phyloP scores from a whole-genome alignment of 2,329 filamentous ascomycete species.

The Penicillium expansum region DNA sequence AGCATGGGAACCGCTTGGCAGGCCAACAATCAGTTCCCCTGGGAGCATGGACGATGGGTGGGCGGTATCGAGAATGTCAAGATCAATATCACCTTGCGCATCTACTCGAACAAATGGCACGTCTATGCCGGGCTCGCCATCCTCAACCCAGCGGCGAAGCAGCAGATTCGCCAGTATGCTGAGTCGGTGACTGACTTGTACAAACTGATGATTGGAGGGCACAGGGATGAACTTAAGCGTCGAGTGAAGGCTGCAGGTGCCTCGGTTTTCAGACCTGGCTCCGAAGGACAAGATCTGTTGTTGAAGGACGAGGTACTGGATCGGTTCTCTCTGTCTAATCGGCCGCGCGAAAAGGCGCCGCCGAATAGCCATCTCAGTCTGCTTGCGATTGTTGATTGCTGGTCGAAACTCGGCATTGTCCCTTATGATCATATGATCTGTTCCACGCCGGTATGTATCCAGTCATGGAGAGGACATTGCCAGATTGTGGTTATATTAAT shows the following conservation, averaged over 20 bases:
- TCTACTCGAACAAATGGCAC: constrained; percentile 99
- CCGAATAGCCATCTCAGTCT: constrained; percentile 88
- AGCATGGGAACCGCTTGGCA: constrained; percentile 98
- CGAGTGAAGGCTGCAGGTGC: constrained; percentile 78
- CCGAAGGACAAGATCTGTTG: constrained; percentile 62
- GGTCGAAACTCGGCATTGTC: constrained; percentile 88
- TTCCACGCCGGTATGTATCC: constrained; percentile 70
- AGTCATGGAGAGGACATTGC: neutral
- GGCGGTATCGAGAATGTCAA: constrained; percentile 99
- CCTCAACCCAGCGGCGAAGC: constrained; percentile 85
- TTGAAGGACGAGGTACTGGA: constrained; percentile 79
- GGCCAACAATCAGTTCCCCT: constrained; percentile 91
- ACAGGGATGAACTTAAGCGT: constrained; percentile 67
- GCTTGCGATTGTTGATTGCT: constrained; percentile 97
- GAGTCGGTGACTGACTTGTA: constrained; percentile 88
- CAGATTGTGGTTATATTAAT: constrained; percentile 4
- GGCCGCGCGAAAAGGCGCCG: constrained; percentile 64
- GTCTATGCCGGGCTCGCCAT: constrained; percentile 97
- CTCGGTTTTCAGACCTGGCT: constrained; percentile 59
- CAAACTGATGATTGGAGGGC: constrained; percentile 92
- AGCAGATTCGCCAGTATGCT: constrained; percentile 93
- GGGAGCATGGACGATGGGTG: constrained; percentile 93
- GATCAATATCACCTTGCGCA: constrained; percentile 95
- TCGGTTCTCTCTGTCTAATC: constrained; percentile 76
- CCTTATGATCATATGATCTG: constrained; percentile 99